Evolutionary conservation across 495 filamentous ascomycete species (phyloP).

Genomic region (Annulohypoxylon moriforme): DNA sequence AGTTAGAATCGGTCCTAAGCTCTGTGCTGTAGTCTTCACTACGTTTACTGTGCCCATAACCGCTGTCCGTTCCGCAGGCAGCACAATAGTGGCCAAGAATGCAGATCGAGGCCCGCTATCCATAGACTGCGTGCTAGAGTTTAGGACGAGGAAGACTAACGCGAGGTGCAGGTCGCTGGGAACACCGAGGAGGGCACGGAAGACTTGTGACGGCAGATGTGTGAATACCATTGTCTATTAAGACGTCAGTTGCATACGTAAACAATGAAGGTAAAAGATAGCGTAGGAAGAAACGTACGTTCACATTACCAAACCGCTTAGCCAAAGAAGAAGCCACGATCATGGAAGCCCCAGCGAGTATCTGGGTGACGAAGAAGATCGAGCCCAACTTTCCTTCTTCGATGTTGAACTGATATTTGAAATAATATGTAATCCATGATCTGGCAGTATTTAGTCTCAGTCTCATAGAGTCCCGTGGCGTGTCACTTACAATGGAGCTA

Average conservation of each 20-base stretch:
- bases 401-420: conserved; percentile 78
- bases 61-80: conserved; percentile 80
- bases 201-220: conserved; percentile 57
- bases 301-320: conserved; percentile 79
- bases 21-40: conserved; percentile 71
- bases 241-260: conserved; percentile 12
- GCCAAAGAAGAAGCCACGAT: conserved; percentile 78
- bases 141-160: conserved; percentile 68
- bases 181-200: conserved; percentile 54
- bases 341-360: conserved; percentile 51
- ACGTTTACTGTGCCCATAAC: conserved; percentile 81
- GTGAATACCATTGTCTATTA: conserved; percentile 61
- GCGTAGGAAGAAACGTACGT: conserved; percentile 52
- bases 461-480: background rate
- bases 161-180: conserved; percentile 60
- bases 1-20: conserved; percentile 75
- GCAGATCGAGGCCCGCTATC: conserved; percentile 85
- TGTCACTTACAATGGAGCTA: conserved; percentile 65
- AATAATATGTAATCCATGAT: conserved; percentile 80
- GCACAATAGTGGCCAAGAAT: conserved; percentile 79
- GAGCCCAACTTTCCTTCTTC: conserved; percentile 73
- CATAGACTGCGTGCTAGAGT: conserved; percentile 73
- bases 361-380: conserved; percentile 68
- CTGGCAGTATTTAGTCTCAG: conserved; percentile 21
- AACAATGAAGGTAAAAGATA: background rate